Base-by-base conservation (phyloP, 371 early-diverging fungal genomes). In the Syncephalastrum monosporum region DNA sequence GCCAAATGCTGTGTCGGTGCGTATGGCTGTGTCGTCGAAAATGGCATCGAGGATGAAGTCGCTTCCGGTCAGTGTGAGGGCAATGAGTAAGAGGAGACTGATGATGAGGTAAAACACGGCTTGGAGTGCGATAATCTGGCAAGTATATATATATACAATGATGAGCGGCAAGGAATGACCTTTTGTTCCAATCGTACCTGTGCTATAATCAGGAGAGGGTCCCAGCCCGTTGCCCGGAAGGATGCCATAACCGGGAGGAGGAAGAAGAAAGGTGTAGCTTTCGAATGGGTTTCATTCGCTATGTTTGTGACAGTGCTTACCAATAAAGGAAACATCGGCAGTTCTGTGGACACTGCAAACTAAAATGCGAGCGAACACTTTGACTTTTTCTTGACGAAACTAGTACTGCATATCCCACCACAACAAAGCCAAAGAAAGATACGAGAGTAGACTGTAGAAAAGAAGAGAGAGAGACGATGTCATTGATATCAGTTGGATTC, bases 1-100 rank as follows among this genome's bases (percentile, higher is more conserved):
- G 6, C 93, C 91, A 46, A 87, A 75, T 0, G 85, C 84, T 13
- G 86, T 88, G 53, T 89, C 91, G 5, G 75, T 76, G 42, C 86
- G 77, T 21, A 90, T 75, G 56, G 84, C 85, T 38, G 60, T 63
- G 61, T 81, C 83, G 60, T 72, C 69, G 42, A 93, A 78, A 23
- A 91, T 69, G 29, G 86, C 80, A 63, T 89, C 83, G 48, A 91
- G 76, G 1, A 89, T 84, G 19, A 86, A 63, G 46, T 81, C 84
- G 4, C 74, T 61, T 8, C 91, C 91, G 21, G 82, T 84, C 21
- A 91, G 67, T 15, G 73, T 65, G 50, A 85, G 82, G 16, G 85
- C 71, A 23, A 79, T 59, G 24, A 77, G 67, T 7, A 87, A 71
- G 14, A 85, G 57, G 53, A 82, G 51, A 42, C 86, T 84, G 33